These are phyloP conservation scores for Populus pruinosa DNA, from an alignment of 345 rosid species.

Conservation along the genomic window DNA sequence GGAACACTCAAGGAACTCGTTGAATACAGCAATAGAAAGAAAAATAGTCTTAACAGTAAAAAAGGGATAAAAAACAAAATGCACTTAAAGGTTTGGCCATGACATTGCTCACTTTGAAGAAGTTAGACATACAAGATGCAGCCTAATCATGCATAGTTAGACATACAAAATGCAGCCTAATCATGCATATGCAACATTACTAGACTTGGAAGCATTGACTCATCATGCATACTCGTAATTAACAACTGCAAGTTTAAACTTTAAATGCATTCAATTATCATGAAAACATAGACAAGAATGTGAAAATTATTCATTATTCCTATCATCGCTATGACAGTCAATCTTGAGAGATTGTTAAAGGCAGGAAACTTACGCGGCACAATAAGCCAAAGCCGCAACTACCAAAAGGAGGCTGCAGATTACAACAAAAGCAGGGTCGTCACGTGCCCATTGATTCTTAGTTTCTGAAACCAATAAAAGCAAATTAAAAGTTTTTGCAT, in stretches of 20 bases:
- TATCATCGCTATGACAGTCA: not conserved
- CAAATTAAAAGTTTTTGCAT: constrained; percentile 8
- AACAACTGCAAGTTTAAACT: not conserved
- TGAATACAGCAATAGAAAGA: not conserved
- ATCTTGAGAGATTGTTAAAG: not conserved
- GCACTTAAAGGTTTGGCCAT: not conserved
- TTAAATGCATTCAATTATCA: not conserved
- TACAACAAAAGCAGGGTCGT: constrained; percentile 98
- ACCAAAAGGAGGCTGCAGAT: constrained; percentile 83
- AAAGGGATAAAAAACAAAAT: not conserved
- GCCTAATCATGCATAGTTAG: not conserved
- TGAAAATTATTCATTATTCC: not conserved
- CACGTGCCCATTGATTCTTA: constrained; percentile 99
- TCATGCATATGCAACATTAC: not conserved
- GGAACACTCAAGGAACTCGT: not conserved
- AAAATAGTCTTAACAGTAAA: not conserved
- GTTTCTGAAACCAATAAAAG: constrained; percentile 62
- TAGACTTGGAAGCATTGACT: not conserved
- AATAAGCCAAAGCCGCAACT: constrained; percentile 80
- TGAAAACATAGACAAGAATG: not conserved
- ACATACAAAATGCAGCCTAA: not conserved
- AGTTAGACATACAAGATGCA: not conserved
- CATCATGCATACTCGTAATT: not conserved
- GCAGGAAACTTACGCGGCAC: constrained; percentile 82
- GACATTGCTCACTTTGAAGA: not conserved